phyloP scores from a whole-genome alignment of 352 stramenopile genomes.

The Phytophthora tentaculata region DNA sequence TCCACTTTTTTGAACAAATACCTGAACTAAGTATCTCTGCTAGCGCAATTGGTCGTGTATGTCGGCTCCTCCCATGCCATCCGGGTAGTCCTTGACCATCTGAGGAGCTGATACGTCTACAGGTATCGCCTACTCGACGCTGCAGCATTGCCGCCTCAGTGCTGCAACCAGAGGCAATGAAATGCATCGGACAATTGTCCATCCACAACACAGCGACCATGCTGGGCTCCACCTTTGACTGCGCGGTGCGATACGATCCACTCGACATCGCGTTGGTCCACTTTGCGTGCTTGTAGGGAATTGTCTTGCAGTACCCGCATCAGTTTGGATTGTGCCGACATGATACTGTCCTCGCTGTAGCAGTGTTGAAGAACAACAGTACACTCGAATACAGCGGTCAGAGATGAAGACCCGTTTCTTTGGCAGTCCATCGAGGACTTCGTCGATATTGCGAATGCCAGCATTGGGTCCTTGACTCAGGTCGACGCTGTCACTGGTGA shows the following conservation, averaged over 20 bases:
- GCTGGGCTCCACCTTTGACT: slow-evolving; percentile 6
- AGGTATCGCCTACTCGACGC: no score
- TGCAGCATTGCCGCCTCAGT: neutral
- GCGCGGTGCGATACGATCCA: neutral
- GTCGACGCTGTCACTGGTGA: no score
- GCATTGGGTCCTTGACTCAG: no score
- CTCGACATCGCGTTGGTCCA: neutral
- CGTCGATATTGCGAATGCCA: neutral
- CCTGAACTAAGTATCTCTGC: no score
- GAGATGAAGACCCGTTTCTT: neutral
- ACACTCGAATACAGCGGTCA: neutral
- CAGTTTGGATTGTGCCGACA: neutral
- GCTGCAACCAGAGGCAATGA: neutral
- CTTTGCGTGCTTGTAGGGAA: slow-evolving; percentile 11
- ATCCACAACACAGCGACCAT: slow-evolving; percentile 14
- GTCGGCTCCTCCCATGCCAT: no score
- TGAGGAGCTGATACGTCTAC: no score
- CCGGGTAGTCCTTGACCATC: no score
- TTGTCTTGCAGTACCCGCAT: neutral
- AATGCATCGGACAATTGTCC: slow-evolving; percentile 10
- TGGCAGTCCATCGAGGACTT: neutral
- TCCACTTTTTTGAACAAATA: no score
- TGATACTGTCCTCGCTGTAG: slow-evolving; percentile 3
- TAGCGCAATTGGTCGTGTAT: no score
- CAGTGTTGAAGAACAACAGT: neutral